These are phyloP conservation scores for Lactifluus hygrophoroides DNA, from an alignment of 768 basidiomycete genomes.

Conservation along the genomic window DNA sequence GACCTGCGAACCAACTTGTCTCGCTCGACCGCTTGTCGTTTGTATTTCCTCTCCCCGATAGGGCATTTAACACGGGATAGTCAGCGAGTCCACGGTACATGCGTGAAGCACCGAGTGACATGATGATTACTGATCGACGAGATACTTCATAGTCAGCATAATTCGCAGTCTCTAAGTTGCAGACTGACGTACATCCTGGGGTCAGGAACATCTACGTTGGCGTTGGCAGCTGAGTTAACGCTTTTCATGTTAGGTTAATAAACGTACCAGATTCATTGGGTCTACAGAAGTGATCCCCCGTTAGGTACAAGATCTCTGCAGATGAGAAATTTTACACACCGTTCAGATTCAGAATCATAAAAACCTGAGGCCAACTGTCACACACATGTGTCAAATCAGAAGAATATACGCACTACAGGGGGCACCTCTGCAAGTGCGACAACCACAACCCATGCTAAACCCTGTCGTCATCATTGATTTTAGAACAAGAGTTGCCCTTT, in stretches of 20 bases:
- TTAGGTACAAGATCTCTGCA: not conserved
- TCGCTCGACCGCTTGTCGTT: no score
- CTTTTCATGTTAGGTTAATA: not conserved
- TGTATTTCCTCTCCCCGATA: no score
- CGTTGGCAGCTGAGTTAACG: no score
- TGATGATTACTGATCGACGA: not conserved
- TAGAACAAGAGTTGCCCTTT: not conserved
- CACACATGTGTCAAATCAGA: not conserved
- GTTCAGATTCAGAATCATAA: constrained; percentile 1
- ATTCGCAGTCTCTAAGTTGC: not conserved
- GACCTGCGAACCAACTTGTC: no score
- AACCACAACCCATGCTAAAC: not conserved
- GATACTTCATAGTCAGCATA: not conserved
- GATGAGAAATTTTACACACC: not conserved
- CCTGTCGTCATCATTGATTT: not conserved
- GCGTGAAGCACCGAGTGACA: not conserved
- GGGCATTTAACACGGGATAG: no score
- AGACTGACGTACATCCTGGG: not conserved
- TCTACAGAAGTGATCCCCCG: not conserved
- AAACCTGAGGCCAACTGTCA: not conserved
- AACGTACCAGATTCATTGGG: not conserved
- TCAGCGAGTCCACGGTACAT: not conserved
- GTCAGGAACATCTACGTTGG: not conserved
- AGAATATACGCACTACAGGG: not conserved
- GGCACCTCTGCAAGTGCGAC: not conserved